These are phyloP conservation scores for Metschnikowia kunwiensis DNA, from an alignment of 805 yeast species.

Conservation along the genomic window DNA sequence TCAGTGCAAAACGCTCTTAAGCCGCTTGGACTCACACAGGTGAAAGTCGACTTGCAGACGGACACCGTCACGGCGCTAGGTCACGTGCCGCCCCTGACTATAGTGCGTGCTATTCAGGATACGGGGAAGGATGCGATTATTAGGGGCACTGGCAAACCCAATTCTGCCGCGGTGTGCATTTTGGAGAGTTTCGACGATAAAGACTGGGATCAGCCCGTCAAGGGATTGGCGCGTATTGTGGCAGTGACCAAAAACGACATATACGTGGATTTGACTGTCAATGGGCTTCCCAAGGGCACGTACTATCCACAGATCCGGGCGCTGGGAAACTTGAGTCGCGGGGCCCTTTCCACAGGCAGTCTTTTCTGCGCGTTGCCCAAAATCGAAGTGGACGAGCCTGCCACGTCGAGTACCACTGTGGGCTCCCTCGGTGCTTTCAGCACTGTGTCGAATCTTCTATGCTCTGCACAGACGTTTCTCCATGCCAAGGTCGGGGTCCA, in stretches of 20 bases:
- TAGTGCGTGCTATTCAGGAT: constrained; percentile 63
- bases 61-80: constrained; percentile 71
- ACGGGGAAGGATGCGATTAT: constrained; percentile 89
- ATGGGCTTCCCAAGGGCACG: constrained; percentile 62
- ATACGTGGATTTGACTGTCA: constrained; percentile 74
- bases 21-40: constrained; percentile 48
- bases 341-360: constrained; percentile 65
- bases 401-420: constrained; percentile 27
- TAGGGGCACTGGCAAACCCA: constrained; percentile 84
- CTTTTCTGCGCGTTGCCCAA: constrained; percentile 45
- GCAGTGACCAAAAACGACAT: constrained; percentile 52
- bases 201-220: constrained; percentile 56
- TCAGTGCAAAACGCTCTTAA: constrained; percentile 55
- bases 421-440: constrained; percentile 34
- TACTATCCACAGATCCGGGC: constrained; percentile 69
- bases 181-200: constrained; percentile 64
- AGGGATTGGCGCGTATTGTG: constrained; percentile 85
- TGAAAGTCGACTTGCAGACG: constrained; percentile 54
- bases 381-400: constrained; percentile 28
- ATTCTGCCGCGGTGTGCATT: constrained; percentile 89
- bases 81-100: constrained; percentile 67
- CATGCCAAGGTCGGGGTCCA: constrained; percentile 46
- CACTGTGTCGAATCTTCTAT: constrained; percentile 14
- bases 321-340: constrained; percentile 74
- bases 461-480: constrained; percentile 37